These are phyloP conservation scores for Protea cynaroides DNA, from an alignment of 164 flowering plant genomes.

Conservation along the genomic window DNA sequence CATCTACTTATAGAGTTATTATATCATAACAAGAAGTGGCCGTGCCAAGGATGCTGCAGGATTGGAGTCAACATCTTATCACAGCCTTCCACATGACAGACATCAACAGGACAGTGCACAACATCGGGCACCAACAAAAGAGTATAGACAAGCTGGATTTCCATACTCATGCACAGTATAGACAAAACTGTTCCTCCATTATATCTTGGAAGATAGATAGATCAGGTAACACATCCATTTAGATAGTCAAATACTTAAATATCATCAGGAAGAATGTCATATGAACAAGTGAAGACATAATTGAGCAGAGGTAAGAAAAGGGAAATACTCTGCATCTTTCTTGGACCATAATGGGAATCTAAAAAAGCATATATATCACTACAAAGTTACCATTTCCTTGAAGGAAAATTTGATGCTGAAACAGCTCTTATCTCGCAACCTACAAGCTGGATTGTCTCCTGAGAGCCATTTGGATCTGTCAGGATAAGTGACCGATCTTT, in stretches of 20 bases:
- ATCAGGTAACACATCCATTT: no score
- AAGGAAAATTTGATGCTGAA: conserved; percentile 60
- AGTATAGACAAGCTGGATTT: neutral
- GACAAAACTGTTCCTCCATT: neutral
- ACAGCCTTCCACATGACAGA: neutral
- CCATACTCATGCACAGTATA: neutral
- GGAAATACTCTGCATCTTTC: neutral
- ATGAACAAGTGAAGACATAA: neutral
- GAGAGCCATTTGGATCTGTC: conserved; percentile 51
- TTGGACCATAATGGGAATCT: neutral
- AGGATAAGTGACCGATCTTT: conserved; percentile 48
- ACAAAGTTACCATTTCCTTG: conserved; percentile 74
- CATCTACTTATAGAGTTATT: neutral
- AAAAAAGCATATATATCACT: neutral
- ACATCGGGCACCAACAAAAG: no score
- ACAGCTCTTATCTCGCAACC: conserved; percentile 70
- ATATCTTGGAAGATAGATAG: no score
- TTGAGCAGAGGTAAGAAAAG: neutral
- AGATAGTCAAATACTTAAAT: neutral
- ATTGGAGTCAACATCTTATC: neutral
- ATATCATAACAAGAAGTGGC: neutral
- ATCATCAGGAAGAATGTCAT: neutral
- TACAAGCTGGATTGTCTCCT: conserved; percentile 31
- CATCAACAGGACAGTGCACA: neutral
- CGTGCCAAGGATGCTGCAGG: neutral